phyloP scores from a whole-genome alignment of 176 grass and related monocot genomes.

The Zoysia japonica region DNA sequence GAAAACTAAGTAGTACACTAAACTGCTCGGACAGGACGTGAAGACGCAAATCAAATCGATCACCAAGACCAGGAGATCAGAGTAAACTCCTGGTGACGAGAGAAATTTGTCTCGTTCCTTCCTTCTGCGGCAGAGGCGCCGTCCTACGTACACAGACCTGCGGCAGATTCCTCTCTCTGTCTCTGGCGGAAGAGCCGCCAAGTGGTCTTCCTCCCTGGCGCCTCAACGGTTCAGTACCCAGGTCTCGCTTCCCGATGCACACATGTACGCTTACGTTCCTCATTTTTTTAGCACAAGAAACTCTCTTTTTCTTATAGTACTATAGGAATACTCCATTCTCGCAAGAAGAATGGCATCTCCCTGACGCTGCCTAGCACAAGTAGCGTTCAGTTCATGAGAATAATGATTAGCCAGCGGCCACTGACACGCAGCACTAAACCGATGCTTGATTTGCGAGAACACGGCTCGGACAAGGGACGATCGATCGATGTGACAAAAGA shows the following conservation, averaged over 20 bases:
- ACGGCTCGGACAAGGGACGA: not conserved
- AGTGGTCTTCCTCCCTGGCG: not conserved
- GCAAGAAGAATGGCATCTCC: no score
- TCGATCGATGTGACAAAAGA: constrained; percentile 20
- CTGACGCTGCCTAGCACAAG: not conserved
- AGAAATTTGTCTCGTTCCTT: no score
- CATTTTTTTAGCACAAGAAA: not conserved
- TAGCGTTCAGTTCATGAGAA: not conserved
- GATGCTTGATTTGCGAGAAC: constrained; percentile 30
- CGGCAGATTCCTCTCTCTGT: constrained; percentile 9
- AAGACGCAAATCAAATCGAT: no score
- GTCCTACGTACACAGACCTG: not conserved
- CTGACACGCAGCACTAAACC: constrained; percentile 35
- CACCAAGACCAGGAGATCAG: no score
- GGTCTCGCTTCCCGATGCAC: constrained; percentile 19
- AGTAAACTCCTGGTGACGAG: no score
- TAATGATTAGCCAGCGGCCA: constrained; percentile 5
- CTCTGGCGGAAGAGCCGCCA: not conserved
- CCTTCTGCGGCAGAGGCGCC: constrained; percentile 24
- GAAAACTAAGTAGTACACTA: no score
- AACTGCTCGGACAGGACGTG: no score
- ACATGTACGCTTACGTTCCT: not conserved
- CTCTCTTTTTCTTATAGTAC: no score
- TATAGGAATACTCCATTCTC: no score
- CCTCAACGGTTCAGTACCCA: constrained; percentile 32